Conservation (phyloP, 2,329 filamentous ascomycete genomes). For the Botrytis fragariae region DNA sequence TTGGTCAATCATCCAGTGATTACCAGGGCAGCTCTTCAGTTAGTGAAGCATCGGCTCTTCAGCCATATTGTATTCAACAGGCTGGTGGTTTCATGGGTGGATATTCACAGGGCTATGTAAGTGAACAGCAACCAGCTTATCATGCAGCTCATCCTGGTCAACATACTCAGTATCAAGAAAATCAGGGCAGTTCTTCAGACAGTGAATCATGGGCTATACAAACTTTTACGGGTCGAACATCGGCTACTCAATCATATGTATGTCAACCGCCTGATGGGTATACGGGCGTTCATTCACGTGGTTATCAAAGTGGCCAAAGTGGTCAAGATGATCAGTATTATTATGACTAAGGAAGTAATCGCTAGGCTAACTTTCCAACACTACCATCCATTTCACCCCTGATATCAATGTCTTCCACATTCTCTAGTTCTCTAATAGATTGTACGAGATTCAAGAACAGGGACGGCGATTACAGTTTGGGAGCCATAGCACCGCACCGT, state of each 20-base stretch:
- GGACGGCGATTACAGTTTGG: not conserved
- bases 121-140: not conserved
- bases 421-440: not conserved
- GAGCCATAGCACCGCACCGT: not conserved
- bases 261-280: not conserved
- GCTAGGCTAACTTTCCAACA: rapidly evolving
- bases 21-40: not conserved
- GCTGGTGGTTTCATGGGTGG: not conserved
- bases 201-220: not conserved
- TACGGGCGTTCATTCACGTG: not conserved
- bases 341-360: not conserved
- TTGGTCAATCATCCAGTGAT: not conserved
- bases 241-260: not conserved
- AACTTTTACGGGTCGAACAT: not conserved
- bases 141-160: not conserved
- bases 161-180: not conserved
- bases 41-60: not conserved
- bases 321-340: not conserved
- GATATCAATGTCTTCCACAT: not conserved
- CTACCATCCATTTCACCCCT: not conserved
- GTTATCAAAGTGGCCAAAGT: not conserved
- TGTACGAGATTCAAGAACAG: not conserved
- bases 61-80: not conserved
- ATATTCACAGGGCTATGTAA: not conserved
- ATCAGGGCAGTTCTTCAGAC: not conserved